These are phyloP conservation scores for Stereum hirsutum DNA, from an alignment of 1,284 basidiomycete genomes.

Conservation along the genomic window DNA sequence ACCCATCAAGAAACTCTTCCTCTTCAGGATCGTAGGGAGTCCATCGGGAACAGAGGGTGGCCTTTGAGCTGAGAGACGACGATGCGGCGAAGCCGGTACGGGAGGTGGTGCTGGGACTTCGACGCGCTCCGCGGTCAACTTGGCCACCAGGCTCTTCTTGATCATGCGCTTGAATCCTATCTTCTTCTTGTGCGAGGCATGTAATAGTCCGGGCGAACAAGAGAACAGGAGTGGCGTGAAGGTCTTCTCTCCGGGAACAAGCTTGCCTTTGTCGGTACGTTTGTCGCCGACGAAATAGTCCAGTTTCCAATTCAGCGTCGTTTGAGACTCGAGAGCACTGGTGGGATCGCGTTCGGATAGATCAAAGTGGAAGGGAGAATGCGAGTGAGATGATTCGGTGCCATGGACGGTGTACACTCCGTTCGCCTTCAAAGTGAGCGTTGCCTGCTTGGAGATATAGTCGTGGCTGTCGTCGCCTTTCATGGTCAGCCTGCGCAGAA, in stretches of 20 bases:
- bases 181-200: constrained; percentile 55
- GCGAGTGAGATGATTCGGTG: constrained; percentile 32
- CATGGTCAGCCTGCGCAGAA: constrained; percentile 55
- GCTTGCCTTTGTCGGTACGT: constrained; percentile 33
- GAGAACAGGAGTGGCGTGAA: constrained; percentile 64
- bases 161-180: constrained; percentile 58
- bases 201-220: constrained; percentile 61
- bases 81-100: not conserved
- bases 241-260: constrained; percentile 54
- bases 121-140: constrained; percentile 48
- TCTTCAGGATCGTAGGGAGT: not conserved
- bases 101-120: constrained; percentile 27
- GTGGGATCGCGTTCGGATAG: not conserved
- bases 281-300: constrained; percentile 67
- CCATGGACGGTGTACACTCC: constrained; percentile 70
- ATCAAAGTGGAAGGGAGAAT: not conserved
- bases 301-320: constrained; percentile 59
- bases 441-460: constrained; percentile 64
- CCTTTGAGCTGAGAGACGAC: not conserved
- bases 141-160: constrained; percentile 55
- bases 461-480: constrained; percentile 59
- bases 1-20: not conserved
- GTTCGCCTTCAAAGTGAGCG: constrained; percentile 51
- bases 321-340: not conserved
- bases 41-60: not conserved